Evolutionary conservation across 2,329 filamentous ascomycete species (phyloP).

Genomic region (Plenodomus lindquistii): DNA sequence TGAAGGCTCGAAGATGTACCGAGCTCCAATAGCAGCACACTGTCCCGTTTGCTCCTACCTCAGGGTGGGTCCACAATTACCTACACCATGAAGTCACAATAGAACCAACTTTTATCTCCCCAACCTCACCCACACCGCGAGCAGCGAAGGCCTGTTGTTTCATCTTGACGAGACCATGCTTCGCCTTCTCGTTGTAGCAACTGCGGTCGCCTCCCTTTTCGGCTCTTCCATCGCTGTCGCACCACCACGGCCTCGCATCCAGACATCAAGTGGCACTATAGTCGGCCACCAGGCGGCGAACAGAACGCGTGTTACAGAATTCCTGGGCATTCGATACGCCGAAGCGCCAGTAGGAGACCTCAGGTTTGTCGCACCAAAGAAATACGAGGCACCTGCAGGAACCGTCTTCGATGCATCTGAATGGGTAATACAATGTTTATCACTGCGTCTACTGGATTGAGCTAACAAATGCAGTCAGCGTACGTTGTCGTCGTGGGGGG

Average conservation of each 20-base stretch:
- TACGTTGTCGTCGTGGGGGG: slow-evolving; percentile 20
- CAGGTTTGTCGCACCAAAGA: slow-evolving; percentile 38
- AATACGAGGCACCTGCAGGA: slow-evolving; percentile 24
- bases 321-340: slow-evolving; percentile 43
- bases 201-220: slow-evolving; percentile 13
- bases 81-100: not conserved
- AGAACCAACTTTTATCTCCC: not conserved
- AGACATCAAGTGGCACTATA: slow-evolving; percentile 38
- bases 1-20: no score
- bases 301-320: slow-evolving; percentile 31
- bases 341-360: slow-evolving; percentile 38
- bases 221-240: slow-evolving; percentile 9
- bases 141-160: slow-evolving; percentile 1
- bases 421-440: slow-evolving; percentile 18
- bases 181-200: slow-evolving; percentile 1
- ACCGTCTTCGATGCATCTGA: slow-evolving; percentile 27
- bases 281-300: slow-evolving; percentile 36
- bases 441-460: not conserved
- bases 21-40: no score
- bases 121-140: not conserved
- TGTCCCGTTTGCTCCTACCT: no score
- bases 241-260: slow-evolving; percentile 10
- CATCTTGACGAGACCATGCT: slow-evolving; percentile 1
- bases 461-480: slow-evolving; percentile 24
- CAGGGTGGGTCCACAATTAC: not conserved